Evolutionary conservation across 2,329 filamentous ascomycete species (phyloP).

Genomic region (Beauveria sp.): DNA sequence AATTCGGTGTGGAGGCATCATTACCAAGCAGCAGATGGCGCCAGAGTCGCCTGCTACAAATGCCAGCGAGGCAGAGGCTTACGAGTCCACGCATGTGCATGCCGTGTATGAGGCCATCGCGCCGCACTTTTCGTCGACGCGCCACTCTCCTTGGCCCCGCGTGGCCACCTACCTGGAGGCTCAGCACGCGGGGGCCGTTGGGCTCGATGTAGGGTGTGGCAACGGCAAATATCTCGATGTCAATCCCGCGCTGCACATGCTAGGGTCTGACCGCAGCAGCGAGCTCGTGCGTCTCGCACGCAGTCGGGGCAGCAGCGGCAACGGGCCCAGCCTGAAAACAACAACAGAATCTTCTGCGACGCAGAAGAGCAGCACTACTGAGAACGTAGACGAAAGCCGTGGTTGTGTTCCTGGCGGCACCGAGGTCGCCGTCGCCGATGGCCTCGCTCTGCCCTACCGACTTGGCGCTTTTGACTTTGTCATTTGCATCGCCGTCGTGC

Average conservation of each 20-base stretch:
- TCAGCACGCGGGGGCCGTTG: conserved; percentile 63
- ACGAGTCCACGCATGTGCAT: conserved; percentile 86
- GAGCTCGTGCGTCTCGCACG: conserved; percentile 45
- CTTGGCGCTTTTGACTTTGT: conserved; percentile 61
- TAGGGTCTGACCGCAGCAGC: conserved; percentile 76
- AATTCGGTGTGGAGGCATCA: neutral
- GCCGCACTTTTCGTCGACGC: conserved; percentile 73
- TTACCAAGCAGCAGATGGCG: neutral
- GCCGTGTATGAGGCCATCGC: conserved; percentile 84
- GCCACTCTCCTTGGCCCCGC: conserved; percentile 84
- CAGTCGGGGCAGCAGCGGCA: conserved; percentile 14
- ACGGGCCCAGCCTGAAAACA: neutral
- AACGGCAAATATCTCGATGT: conserved; percentile 93
- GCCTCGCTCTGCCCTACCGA: conserved; percentile 74
- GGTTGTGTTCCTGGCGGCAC: conserved; percentile 35
- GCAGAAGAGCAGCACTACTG: neutral
- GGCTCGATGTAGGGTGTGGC: conserved; percentile 88
- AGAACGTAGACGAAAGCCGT: neutral
- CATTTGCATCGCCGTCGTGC: conserved; percentile 88
- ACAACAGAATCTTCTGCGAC: neutral
- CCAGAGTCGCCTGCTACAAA: neutral
- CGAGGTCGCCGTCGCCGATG: conserved; percentile 71
- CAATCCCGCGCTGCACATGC: conserved; percentile 67
- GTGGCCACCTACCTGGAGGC: conserved; percentile 68
- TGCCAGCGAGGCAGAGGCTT: conserved; percentile 40